Evolutionary conservation across 1,284 basidiomycete species (phyloP), one percentile per base, ranked within the genome.

Genomic region (Tylopilus sp.): DNA sequence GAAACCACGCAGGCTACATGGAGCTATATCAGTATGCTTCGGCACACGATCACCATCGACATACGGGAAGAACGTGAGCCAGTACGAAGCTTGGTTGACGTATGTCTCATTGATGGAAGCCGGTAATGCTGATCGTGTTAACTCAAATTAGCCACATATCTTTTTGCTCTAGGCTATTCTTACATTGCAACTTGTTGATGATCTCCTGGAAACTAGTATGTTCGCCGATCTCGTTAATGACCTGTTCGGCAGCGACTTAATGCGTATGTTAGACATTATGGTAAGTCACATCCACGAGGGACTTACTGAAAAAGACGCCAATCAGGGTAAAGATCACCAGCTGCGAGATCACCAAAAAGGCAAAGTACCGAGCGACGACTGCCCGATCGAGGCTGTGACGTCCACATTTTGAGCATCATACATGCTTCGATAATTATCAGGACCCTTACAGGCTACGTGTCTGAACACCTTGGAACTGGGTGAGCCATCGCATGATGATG

Each of bases 61-160:
- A 31, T 70, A 90, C 81, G 94, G 94, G 77, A 96, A 92, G 76
- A 88, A 96, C 8, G 94, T 96, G 46, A 98, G 75, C 95, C 95
- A 98, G 71, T 94, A 95, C 26, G 88, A 88, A 5, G 86, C 77
- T 64, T 93, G 90, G 62, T 88, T 83, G 59, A 94, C 86, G 61
- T 94, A 94, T 0, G 92, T 91, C 52, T 76, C 74, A 64, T 90
- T 86, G 65, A 97, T 89, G 17, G 70, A 78, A 8, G 70, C 74
- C n/a, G 90, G 88, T 11, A 92, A 74, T 37, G 78, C 88, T 91
- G 60, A 36, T 40, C n/a, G 48, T 13, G 13, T 33, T 29, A 35
- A 20, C 45, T 32, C 24, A 13, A 35, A 43, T 57, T 36, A 57
- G 33, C 20, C 20, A 59, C 28, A 14, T 2, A 46, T 31, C 35